Evolutionary conservation across 1,284 basidiomycete species (phyloP), one percentile per base, ranked within the genome.

Genomic region (Leccinum variabile): DNA sequence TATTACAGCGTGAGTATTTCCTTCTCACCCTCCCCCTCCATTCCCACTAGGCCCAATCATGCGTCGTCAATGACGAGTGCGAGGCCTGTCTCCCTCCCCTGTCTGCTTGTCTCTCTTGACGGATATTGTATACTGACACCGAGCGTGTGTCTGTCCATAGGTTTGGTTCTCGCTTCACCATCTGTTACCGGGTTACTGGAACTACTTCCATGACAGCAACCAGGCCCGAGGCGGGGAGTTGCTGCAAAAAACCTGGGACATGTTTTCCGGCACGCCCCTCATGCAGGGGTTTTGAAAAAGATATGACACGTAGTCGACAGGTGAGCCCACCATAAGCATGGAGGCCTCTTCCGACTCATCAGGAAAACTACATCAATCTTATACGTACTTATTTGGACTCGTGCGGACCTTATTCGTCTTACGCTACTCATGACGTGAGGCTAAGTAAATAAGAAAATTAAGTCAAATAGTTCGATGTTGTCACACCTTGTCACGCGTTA

Each of bases 151-250:
- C 10, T 53, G 9, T 0, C 28, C 18, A 41, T 3, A 75, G 73
- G 3, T 77, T 16, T 75, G 75, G 73, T 72, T 75, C 56, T 70
- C 72, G 13, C 44, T 75, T 16, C 73, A 75, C 3, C 68, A 77
- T 52, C 35, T 77, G 44, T 59, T 75, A 9, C 73, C 75, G 1
- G 73, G 71, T 0, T 76, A 74, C 60, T 76, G 74, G 73, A 66
- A 74, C 54, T 74, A 67, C 41, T 67, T 74, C 58, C 72, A 76
- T 28, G 68, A 63, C 18, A 61, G 57, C 35, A 62, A 55, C 33
- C 41, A 59, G 5, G 11, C 32, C 5, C 61, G 68, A 18, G 63
- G 68, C 0, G 62, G 61, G 3, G 70, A 74, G 32, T 28, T 74
- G 1, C 46, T 74, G 11, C 69, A 72, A 46, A 33, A 57, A 11